Conservation (phyloP, 139 green algal species). For the Asterochloris sp. region DNA sequence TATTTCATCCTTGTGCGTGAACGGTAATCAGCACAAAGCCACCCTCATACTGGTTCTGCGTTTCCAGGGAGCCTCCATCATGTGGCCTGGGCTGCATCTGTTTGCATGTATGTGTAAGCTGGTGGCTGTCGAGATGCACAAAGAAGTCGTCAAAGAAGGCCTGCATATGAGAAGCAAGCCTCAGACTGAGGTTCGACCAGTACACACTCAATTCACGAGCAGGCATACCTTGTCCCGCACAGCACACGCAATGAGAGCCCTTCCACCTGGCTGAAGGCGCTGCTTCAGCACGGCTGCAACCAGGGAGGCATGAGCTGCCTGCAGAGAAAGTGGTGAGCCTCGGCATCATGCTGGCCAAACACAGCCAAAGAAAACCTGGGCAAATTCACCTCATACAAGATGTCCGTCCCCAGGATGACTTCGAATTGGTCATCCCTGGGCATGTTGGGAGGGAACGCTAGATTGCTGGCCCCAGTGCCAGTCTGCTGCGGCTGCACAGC, state of each 20-base stretch:
- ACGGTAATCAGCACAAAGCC: constrained; percentile 59
- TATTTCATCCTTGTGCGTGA: constrained; percentile 1
- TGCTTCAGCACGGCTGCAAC: constrained; percentile 64
- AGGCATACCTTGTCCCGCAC: constrained; percentile 47
- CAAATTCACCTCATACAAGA: constrained; percentile 71
- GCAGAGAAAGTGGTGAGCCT: neutral
- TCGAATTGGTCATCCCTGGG: constrained; percentile 37
- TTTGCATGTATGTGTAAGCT: constrained; percentile 7
- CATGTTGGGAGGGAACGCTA: constrained; percentile 23
- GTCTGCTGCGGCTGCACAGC: too few relatives aligned
- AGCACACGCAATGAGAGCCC: constrained; percentile 56
- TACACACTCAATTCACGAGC: neutral
- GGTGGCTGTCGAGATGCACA: constrained; percentile 1
- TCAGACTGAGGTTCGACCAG: too few relatives aligned
- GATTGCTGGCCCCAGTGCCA: too few relatives aligned
- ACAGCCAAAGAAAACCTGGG: neutral
- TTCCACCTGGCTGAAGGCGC: constrained; percentile 41
- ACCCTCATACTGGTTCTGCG: constrained; percentile 61
- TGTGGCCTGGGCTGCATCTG: constrained; percentile 22
- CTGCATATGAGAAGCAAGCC: neutral
- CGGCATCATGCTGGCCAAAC: neutral
- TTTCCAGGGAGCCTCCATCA: constrained; percentile 38
- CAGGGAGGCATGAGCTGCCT: constrained; percentile 39
- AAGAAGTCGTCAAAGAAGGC: constrained; percentile 56
- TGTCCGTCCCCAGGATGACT: constrained; percentile 67